A percentile compares a stretch with the other conserved stretches of the same genome.
Evolutionary conservation across 371 early-diverging fungal genomes (phyloP).

Genomic region (Capillidium heterosporum): DNA sequence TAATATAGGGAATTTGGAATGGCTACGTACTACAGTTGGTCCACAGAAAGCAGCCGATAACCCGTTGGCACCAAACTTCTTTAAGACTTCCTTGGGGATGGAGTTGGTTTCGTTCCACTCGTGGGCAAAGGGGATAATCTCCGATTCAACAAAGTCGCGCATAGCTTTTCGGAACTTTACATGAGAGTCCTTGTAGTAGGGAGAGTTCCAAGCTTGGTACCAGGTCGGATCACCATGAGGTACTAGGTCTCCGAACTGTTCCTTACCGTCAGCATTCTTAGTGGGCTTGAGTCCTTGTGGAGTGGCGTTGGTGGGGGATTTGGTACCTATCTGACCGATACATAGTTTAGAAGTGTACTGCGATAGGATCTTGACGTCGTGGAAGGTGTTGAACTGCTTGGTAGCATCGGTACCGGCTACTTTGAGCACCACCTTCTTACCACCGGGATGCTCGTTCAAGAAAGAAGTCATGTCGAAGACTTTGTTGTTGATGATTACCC

Average conservation of each 20-base stretch:
- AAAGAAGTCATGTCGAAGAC: slow-evolving; percentile 58
- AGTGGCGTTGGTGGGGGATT: slow-evolving; percentile 9
- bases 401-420: slow-evolving; percentile 61
- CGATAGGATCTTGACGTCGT: slow-evolving; percentile 5
- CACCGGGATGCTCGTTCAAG: slow-evolving; percentile 32
- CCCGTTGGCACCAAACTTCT: slow-evolving; percentile 52
- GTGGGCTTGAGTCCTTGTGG: neutral
- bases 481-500: slow-evolving; percentile 71
- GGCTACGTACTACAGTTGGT: slow-evolving; percentile 9
- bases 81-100: slow-evolving; percentile 41
- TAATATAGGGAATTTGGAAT: slow-evolving; percentile 7
- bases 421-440: slow-evolving; percentile 37
- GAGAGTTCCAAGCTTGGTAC: slow-evolving; percentile 58
- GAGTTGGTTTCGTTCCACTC: slow-evolving; percentile 73
- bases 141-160: slow-evolving; percentile 55
- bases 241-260: slow-evolving; percentile 45
- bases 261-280: neutral
- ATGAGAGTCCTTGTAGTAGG: slow-evolving; percentile 64
- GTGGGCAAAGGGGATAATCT: slow-evolving; percentile 59
- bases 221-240: slow-evolving; percentile 73
- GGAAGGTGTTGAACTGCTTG: slow-evolving; percentile 73
- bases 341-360: neutral
- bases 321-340: neutral
- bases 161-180: slow-evolving; percentile 41
- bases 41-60: slow-evolving; percentile 45